phyloP scores from a whole-genome alignment of 2,329 filamentous ascomycete species.

The Aspergillus sp. region DNA sequence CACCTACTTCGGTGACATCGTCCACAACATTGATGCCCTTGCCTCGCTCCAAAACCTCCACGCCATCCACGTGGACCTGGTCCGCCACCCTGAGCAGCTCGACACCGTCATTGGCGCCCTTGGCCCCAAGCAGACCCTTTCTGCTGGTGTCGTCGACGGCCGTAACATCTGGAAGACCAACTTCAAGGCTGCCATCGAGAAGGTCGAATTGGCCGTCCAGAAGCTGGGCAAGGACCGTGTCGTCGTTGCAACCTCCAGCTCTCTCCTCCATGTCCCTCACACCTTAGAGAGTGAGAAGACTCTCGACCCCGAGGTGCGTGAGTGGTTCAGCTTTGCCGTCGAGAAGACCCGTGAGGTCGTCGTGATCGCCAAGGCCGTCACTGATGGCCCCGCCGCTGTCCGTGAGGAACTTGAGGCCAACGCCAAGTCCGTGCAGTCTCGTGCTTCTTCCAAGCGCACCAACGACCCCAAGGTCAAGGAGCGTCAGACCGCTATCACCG shows the following conservation, averaged over 20 bases:
- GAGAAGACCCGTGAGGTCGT: conserved; percentile 91
- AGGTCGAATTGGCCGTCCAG: conserved; percentile 80
- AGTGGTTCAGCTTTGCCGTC: conserved; percentile 97
- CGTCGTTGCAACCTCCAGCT: conserved; percentile 92
- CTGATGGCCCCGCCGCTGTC: conserved; percentile 79
- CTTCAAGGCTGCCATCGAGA: conserved; percentile 90
- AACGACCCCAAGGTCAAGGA: conserved; percentile 98
- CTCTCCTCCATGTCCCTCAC: conserved; percentile 96
- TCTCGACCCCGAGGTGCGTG: conserved; percentile 81
- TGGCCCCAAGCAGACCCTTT: conserved; percentile 81
- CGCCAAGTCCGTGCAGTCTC: conserved; percentile 84
- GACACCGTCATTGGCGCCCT: conserved; percentile 74
- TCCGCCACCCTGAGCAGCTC: conserved; percentile 97
- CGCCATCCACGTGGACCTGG: conserved; percentile 88
- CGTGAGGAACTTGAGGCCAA: conserved; percentile 89
- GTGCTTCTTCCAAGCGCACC: conserved; percentile 85
- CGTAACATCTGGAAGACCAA: conserved; percentile 99
- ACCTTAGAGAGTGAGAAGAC: conserved; percentile 98
- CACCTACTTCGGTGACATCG: conserved; percentile 98
- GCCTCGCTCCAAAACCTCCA: conserved; percentile 64
- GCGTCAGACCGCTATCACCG: conserved; percentile 77
- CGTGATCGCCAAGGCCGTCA: conserved; percentile 93
- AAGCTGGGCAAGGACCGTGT: conserved; percentile 97
- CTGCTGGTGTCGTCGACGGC: conserved; percentile 92
- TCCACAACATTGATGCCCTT: conserved; percentile 94